Evolutionary conservation across 2,329 filamentous ascomycete genomes (phyloP).

Genomic region (Trichophaea hybrida): DNA sequence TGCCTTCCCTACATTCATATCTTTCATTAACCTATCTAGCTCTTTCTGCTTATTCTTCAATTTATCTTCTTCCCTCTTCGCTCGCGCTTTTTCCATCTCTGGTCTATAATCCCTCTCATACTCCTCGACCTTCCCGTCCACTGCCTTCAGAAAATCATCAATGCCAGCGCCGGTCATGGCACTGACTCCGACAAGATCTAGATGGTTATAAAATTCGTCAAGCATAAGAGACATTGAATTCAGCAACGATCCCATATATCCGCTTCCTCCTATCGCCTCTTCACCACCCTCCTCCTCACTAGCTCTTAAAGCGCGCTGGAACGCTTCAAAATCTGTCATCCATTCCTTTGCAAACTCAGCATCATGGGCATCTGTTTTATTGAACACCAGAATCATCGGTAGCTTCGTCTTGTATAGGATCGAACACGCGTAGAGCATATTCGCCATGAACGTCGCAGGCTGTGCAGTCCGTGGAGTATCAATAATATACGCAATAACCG

Average conservation of each 20-base stretch:
- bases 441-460: constrained; percentile 97
- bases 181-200: constrained; percentile 85
- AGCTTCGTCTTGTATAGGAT: constrained; percentile 98
- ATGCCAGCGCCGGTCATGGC: constrained; percentile 85
- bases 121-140: constrained; percentile 60
- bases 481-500: constrained; percentile 92
- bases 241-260: constrained; percentile 89
- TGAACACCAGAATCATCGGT: constrained; percentile 97
- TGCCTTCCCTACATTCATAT: constrained; percentile 50
- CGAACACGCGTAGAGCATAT: constrained; percentile 98
- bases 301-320: constrained; percentile 73
- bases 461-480: constrained; percentile 88
- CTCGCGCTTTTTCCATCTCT: constrained; percentile 65
- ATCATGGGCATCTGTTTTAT: constrained; percentile 94
- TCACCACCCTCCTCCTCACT: constrained; percentile 44
- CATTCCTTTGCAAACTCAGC: constrained; percentile 87
- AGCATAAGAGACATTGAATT: constrained; percentile 98
- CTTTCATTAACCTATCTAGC: constrained; percentile 83
- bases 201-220: constrained; percentile 91
- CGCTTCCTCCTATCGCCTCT: constrained; percentile 48
- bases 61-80: constrained; percentile 63
- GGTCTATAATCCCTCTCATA: constrained; percentile 85
- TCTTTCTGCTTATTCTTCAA: constrained; percentile 58
- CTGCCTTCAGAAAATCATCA: constrained; percentile 82
- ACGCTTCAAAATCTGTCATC: constrained; percentile 98